phyloP scores from a whole-genome alignment of 2,329 filamentous ascomycete species.

The Pyrenophora teres region DNA sequence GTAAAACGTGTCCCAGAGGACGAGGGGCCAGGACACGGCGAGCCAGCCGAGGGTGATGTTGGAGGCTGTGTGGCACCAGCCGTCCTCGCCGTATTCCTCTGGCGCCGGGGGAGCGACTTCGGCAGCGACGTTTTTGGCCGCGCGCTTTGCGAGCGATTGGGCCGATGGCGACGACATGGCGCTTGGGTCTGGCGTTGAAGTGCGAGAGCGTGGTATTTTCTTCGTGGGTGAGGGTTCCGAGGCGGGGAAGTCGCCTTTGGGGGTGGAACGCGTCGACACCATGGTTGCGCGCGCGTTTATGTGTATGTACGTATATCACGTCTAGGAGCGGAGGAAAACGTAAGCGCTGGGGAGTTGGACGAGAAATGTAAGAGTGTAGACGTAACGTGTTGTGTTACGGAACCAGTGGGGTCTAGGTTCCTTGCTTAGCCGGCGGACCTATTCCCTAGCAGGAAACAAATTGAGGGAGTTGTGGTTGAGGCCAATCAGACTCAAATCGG shows the following conservation, averaged over 20 bases:
- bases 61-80: constrained; percentile 65
- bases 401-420: constrained; percentile 9
- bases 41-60: constrained; percentile 72
- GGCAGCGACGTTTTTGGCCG: constrained; percentile 25
- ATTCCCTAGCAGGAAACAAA: not conserved
- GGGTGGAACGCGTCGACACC: constrained; percentile 49
- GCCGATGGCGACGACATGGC: constrained; percentile 23
- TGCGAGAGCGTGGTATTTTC: constrained; percentile 40
- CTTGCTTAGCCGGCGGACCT: constrained; percentile 9
- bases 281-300: constrained; percentile 24
- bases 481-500: no score
- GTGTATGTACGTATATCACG: not conserved
- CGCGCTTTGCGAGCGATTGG: constrained; percentile 31
- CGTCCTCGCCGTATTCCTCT: constrained; percentile 23
- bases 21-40: constrained; percentile 73
- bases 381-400: constrained; percentile 14
- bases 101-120: constrained; percentile 24
- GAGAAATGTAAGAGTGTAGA: not conserved
- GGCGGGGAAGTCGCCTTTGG: constrained; percentile 42
- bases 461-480: no score
- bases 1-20: constrained; percentile 81
- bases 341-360: not conserved
- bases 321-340: no score
- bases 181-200: constrained; percentile 32
- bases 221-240: constrained; percentile 45